Conservation (phyloP, 108 stramenopile genomes). For the Chaetoceros tenuissimus region DNA sequence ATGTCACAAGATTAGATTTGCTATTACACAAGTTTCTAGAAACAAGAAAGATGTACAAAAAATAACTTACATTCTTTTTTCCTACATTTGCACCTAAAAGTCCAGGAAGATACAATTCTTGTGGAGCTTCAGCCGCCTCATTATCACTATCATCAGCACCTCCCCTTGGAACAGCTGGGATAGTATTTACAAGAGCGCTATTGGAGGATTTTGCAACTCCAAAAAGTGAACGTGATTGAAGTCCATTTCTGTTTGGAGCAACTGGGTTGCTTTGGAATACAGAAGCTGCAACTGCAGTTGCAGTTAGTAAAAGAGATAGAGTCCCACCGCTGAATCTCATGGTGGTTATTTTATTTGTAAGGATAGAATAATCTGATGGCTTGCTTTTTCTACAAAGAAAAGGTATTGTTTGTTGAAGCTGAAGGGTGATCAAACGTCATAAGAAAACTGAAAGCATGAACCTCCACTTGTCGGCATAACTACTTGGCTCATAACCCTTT, state of each 20-base stretch:
- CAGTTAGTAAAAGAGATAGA: neutral
- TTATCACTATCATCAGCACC: constrained; percentile 12
- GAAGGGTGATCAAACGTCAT: too few relatives aligned
- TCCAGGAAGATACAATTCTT: constrained; percentile 66
- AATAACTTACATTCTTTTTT: constrained; percentile 34
- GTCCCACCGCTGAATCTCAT: neutral
- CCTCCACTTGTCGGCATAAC: too few relatives aligned
- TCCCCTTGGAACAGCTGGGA: constrained; percentile 6
- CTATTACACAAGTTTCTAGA: neutral
- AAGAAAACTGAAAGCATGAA: too few relatives aligned
- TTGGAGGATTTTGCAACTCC: too few relatives aligned
- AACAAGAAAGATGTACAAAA: constrained; percentile 1
- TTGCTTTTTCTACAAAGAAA: too few relatives aligned
- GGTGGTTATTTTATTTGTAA: neutral
- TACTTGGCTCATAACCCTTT: too few relatives aligned
- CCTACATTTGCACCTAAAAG: constrained; percentile 54
- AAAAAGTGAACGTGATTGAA: too few relatives aligned
- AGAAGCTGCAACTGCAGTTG: neutral
- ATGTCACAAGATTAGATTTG: constrained; percentile 1
- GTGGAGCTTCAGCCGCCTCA: constrained; percentile 19
- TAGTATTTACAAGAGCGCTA: neutral
- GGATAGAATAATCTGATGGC: neutral
- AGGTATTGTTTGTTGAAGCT: too few relatives aligned
- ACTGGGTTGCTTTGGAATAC: neutral
- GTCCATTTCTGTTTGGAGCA: too few relatives aligned